Base-by-base conservation (phyloP, 257 asterid species). In the Scutellaria barbata region DNA sequence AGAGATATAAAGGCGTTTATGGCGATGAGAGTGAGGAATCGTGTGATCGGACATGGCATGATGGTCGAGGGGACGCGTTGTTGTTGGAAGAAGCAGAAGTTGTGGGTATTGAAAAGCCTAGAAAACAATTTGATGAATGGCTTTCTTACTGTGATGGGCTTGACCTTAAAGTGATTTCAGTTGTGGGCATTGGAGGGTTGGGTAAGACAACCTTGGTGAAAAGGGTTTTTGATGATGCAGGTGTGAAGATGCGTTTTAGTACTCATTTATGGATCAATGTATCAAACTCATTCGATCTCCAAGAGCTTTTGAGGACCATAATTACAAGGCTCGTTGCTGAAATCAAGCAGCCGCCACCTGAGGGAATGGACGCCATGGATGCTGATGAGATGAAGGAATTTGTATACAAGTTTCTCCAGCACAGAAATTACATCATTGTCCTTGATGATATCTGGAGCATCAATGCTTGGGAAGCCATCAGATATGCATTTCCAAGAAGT, bases 181-280 rank as follows among this genome's bases (percentile, higher is more conserved):
- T 30, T 30, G 60, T 53, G 60, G 60, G 60, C 20, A 53, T 53
- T 33, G 60, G 60, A 53, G 60, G 60, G 22, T 14, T 53, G 37
- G 61, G 61, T 20, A 18, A 55, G 22, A 30, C 35, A 4, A 30
- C 35, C 5, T 30, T 30, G 35, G 35, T 30, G 35, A 30, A 30
- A 30, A 55, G 25, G 61, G 61, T 55, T 2, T 55, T 9, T 7
- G 61, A 55, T 22, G 14, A 55, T 20, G 61, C 22, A 3, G 22
- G 39, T 9, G 3, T 55, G 37, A 22, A 54, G 61, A 54, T 0
- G 30, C 14, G 10, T 1, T 54, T 54, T 54, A 10, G 1, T 1
- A 11, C 11, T 18, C 61, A 22, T 22, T 14, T 55, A 9, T 20
- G 40, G 40, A 55, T 55, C 16, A 22, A 0, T 54, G 39, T 25